Percentiles rank a stretch among this genome's conserved stretches.
These are phyloP conservation scores for Daldinia vernicosa DNA, from an alignment of 495 filamentous ascomycete genomes.

Conservation along the genomic window DNA sequence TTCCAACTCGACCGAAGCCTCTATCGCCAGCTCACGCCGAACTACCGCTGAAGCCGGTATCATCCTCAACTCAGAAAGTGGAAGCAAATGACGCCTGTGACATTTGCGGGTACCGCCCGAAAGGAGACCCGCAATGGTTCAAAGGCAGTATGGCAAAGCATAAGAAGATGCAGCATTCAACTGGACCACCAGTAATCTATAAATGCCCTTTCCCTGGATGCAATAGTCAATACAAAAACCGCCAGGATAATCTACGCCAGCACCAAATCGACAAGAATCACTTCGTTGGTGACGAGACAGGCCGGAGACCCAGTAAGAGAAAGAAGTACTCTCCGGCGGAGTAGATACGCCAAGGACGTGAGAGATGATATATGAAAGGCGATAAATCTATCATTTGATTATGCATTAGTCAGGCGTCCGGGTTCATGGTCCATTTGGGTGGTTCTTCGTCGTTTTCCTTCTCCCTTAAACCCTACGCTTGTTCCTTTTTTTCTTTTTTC, in stretches of 20 bases:
- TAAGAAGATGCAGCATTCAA: constrained; percentile 58
- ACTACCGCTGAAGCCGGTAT: constrained; percentile 14
- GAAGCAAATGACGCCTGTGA: constrained; percentile 55
- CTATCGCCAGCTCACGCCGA: constrained; percentile 22
- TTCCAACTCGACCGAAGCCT: constrained; percentile 27
- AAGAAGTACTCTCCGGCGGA: constrained; percentile 47
- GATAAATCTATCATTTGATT: constrained; percentile 16
- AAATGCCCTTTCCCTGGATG: constrained; percentile 59
- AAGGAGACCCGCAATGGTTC: constrained; percentile 63
- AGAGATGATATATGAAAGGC: background rate
- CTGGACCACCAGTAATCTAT: constrained; percentile 54
- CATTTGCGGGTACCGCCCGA: constrained; percentile 60
- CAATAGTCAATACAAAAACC: constrained; percentile 59
- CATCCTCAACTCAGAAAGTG: constrained; percentile 43
- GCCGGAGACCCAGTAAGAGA: constrained; percentile 54
- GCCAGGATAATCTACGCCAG: constrained; percentile 59
- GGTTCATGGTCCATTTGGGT: constrained; percentile 10
- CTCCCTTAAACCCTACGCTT: background rate
- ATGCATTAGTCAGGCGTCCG: constrained; percentile 37
- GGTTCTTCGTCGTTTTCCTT: constrained; percentile 13
- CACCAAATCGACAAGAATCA: constrained; percentile 62
- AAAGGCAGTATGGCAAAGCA: constrained; percentile 64
- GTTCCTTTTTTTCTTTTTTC: background rate
- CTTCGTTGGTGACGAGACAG: constrained; percentile 52
- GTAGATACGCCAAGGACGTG: constrained; percentile 1